Evolutionary conservation across 78 protist species (phyloP).

Genomic region (Dictyostelium citrinum): DNA sequence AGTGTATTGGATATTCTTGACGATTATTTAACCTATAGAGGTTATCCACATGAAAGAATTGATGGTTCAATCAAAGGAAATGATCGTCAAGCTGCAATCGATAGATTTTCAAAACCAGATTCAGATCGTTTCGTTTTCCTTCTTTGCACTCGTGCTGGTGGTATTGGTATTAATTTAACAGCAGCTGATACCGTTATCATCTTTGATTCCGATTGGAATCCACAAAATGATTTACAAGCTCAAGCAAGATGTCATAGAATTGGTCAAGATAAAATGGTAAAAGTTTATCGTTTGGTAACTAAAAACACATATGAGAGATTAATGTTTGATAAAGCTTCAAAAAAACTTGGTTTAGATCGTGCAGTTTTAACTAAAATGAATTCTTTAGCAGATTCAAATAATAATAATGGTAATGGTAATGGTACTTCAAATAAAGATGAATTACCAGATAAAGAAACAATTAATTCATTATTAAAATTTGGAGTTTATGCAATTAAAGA

Average conservation of each 20-base stretch:
- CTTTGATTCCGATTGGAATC: constrained; percentile 99
- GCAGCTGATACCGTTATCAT: constrained; percentile 98
- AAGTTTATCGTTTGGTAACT: constrained; percentile 93
- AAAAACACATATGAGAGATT: constrained; percentile 88
- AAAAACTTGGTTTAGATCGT: constrained; percentile 90
- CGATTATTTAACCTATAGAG: constrained; percentile 83
- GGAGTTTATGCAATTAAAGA: constrained; percentile 87
- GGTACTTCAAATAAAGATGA: neutral
- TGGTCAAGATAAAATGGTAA: constrained; percentile 95
- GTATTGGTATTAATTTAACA: constrained; percentile 97
- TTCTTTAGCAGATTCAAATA: no score
- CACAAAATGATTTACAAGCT: constrained; percentile 98
- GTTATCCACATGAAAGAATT: constrained; percentile 86
- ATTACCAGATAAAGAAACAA: constrained; percentile 45
- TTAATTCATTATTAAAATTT: constrained; percentile 74
- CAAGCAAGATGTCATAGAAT: constrained; percentile 87
- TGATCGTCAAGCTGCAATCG: constrained; percentile 94
- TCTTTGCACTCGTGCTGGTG: constrained; percentile 98
- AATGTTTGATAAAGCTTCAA: constrained; percentile 89
- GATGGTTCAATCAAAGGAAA: constrained; percentile 89
- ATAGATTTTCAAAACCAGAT: constrained; percentile 77
- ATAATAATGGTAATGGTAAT: neutral
- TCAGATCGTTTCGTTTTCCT: constrained; percentile 92
- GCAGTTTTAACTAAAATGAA: constrained; percentile 81
- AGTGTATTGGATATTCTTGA: constrained; percentile 92